Base-by-base conservation (phyloP, 306 rosid species). In the Malus domestica region DNA sequence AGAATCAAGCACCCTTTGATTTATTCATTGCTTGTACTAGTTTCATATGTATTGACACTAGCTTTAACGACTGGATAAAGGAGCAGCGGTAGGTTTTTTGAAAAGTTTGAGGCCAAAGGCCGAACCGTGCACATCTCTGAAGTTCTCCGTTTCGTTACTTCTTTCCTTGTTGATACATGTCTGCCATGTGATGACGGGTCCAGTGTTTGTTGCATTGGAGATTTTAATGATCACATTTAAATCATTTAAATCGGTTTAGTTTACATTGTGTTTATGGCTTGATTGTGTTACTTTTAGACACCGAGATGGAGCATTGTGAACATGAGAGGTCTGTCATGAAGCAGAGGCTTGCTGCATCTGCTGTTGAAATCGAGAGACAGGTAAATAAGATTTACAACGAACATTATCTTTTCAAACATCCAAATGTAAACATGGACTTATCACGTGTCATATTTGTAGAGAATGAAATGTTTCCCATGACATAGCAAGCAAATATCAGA, bases 391-490 rank as follows among this genome's bases (percentile, higher is more conserved):
- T 64, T 68, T 22, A 42, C 30, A 14, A 45, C 22, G 18, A 13
- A 23, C 38, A 40, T 66, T 30, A 18, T 19, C 4, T 19, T 35
- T 23, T 62, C 18, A 18, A 13, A 60, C 54, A 4, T 3, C 66
- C 20, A 67, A 4, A 22, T 35, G 54, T 15, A 46, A 45, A 84
- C 72, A 42, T 74, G 42, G n/a, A 67, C 69, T 74, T 62, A 65
- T 86, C 60, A 40, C 51, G 32, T 72, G 72, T 71, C 35, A 1
- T 72, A 78, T 80, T 87, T 67, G 55, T 97, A 92, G 97, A 92
- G 97, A 86, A 89, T 92, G 96, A 95, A 83, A 81, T 92, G 98
- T 90, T 95, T 95, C 89, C 96, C 95, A 60, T 92, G 83, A 94
- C 70, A 70, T 35, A 71, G 42, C 46, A 30, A 68, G 68, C 72